Conservation (phyloP, 805 yeast genomes). For the Candida cerambycidarum region DNA sequence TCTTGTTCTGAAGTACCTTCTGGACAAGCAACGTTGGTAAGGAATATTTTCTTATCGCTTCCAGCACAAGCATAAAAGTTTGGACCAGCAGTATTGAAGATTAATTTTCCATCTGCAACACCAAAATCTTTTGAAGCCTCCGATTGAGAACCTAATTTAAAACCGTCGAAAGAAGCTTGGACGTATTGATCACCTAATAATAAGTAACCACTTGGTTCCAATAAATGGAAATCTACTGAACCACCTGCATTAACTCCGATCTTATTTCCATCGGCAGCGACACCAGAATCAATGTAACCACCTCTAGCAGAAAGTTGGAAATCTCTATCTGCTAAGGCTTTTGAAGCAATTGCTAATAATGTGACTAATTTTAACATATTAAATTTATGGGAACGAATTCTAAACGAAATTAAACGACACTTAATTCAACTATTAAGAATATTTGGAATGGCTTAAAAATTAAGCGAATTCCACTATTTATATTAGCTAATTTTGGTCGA, state of each 20-base stretch:
- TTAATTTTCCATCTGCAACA: slow-evolving; percentile 24
- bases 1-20: slow-evolving; percentile 5
- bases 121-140: slow-evolving; percentile 29
- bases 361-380: slow-evolving; percentile 17
- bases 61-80: slow-evolving; percentile 26
- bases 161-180: slow-evolving; percentile 17
- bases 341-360: slow-evolving; percentile 26
- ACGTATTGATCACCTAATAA: slow-evolving; percentile 22
- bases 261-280: slow-evolving; percentile 17
- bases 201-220: slow-evolving; percentile 31
- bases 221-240: slow-evolving; percentile 21
- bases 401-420: too few species aligned
- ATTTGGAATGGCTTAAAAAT: too few species aligned
- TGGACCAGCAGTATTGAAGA: slow-evolving; percentile 19
- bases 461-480: too few species aligned
- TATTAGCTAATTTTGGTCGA: too few species aligned
- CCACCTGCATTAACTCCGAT: slow-evolving; percentile 17
- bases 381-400: background rate
- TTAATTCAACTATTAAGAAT: too few species aligned
- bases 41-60: slow-evolving; percentile 4
- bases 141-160: slow-evolving; percentile 13
- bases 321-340: slow-evolving; percentile 28
- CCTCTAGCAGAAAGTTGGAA: slow-evolving; percentile 30
- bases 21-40: slow-evolving; percentile 12
- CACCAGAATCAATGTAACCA: slow-evolving; percentile 18